Evolutionary conservation across 805 yeast genomes (phyloP).

Genomic region (Scheffersomyces coipomensis): DNA sequence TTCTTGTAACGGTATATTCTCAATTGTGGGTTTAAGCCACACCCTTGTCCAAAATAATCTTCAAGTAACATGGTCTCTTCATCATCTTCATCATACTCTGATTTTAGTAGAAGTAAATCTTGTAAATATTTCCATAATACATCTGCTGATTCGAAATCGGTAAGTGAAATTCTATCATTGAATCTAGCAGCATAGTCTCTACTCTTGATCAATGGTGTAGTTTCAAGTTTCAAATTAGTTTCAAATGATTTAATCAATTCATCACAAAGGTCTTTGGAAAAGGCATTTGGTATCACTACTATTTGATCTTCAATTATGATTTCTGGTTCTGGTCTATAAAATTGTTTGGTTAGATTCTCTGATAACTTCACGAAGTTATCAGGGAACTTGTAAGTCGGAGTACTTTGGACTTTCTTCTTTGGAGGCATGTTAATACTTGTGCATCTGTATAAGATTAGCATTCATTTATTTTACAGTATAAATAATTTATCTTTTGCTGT

Average conservation of each 20-base stretch:
- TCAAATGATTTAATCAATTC: constrained; percentile 36
- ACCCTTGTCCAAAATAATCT: constrained; percentile 34
- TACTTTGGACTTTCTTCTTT: constrained; percentile 3
- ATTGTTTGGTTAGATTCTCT: constrained; percentile 12
- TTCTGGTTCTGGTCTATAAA: constrained; percentile 21
- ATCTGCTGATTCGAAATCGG: constrained; percentile 36
- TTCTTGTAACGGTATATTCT: constrained; percentile 52
- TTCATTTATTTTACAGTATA: too few relatives aligned
- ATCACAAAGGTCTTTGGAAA: constrained; percentile 33
- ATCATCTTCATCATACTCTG: constrained; percentile 24
- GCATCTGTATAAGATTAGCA: too few relatives aligned
- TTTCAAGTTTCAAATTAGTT: constrained; percentile 28
- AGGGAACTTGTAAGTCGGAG: constrained; percentile 14
- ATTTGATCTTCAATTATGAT: constrained; percentile 35
- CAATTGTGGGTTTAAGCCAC: constrained; percentile 54
- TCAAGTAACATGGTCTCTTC: constrained; percentile 20
- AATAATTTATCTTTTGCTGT: too few relatives aligned
- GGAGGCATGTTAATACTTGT: too few relatives aligned
- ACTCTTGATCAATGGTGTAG: constrained; percentile 48
- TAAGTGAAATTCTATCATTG: constrained; percentile 49
- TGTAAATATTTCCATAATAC: constrained; percentile 44
- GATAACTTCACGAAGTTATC: constrained; percentile 10
- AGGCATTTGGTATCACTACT: constrained; percentile 37
- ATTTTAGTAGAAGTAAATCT: constrained; percentile 23
- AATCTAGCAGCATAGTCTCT: constrained; percentile 56